phyloP scores from a whole-genome alignment of 257 asterid species.

The Sherardia arvensis region DNA sequence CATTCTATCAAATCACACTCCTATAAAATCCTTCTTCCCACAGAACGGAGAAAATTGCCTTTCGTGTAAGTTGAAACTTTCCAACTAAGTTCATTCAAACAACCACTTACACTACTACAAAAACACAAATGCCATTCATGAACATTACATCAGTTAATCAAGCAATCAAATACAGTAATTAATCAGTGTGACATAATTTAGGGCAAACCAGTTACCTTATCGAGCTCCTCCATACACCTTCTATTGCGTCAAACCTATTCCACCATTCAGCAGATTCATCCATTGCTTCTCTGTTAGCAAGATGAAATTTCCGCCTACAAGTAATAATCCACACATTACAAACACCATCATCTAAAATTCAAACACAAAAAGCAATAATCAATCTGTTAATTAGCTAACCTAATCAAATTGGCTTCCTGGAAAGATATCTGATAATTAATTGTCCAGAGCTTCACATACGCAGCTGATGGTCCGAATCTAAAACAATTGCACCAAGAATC shows the following conservation, averaged over 20 bases:
- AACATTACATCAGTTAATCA: no score
- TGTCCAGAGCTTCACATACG: slow-evolving; percentile 73
- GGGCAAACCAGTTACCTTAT: slow-evolving; percentile 39
- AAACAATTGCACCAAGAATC: no score
- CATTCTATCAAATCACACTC: no score
- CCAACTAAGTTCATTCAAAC: background rate
- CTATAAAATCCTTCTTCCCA: no score
- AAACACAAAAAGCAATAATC: background rate
- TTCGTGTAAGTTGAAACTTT: no score
- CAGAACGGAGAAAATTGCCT: no score
- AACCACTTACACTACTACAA: background rate
- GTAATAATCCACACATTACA: slow-evolving; percentile 9
- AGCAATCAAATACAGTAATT: no score
- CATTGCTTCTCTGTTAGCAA: slow-evolving; percentile 97
- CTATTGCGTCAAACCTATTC: slow-evolving; percentile 50
- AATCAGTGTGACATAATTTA: background rate
- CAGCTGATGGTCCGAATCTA: no score
- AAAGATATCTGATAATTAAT: slow-evolving; percentile 55
- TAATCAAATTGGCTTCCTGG: slow-evolving; percentile 44
- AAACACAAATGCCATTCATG: background rate
- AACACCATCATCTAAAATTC: slow-evolving; percentile 2
- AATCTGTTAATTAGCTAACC: slow-evolving; percentile 26
- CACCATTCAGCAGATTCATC: slow-evolving; percentile 99
- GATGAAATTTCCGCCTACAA: slow-evolving; percentile 86
- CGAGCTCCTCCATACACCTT: slow-evolving; percentile 48